Evolutionary conservation across 768 basidiomycete species (phyloP).

Genomic region (Kwoniella botswanensis): DNA sequence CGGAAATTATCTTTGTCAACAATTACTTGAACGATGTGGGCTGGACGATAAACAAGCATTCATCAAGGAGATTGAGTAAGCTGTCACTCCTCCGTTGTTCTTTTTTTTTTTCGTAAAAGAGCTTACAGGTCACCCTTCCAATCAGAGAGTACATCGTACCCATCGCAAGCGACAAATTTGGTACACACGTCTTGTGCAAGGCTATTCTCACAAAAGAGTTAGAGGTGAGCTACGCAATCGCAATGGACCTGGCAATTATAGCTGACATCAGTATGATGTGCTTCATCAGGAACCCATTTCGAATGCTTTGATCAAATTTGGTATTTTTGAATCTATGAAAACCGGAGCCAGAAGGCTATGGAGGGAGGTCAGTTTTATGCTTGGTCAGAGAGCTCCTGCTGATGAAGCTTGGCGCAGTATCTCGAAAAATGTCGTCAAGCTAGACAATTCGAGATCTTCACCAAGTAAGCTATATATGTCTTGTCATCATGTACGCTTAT

Average conservation of each 20-base stretch:
- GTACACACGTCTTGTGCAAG: conserved; percentile 56
- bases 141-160: conserved; percentile 46
- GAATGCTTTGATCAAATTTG: conserved; percentile 44
- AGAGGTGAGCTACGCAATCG: conserved; percentile 35
- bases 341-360: conserved; percentile 54
- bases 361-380: conserved; percentile 42
- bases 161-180: conserved; percentile 54
- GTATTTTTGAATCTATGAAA: conserved; percentile 52
- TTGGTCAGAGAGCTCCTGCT: background rate
- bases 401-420: conserved; percentile 26
- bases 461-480: conserved; percentile 29
- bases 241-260: background rate
- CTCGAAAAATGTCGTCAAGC: conserved; percentile 46
- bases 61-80: conserved; percentile 47
- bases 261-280: background rate
- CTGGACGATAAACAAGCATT: conserved; percentile 41
- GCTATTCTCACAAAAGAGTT: conserved; percentile 47
- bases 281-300: conserved; percentile 40
- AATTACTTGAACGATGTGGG: conserved; percentile 48
- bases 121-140: background rate
- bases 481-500: too few relatives aligned
- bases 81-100: background rate
- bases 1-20: conserved; percentile 57
- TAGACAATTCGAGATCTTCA: conserved; percentile 41
- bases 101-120: background rate